Evolutionary conservation across 257 asterid genomes (phyloP), one percentile per base, ranked within the genome.

Genomic region (Solanum pinnatisectum): DNA sequence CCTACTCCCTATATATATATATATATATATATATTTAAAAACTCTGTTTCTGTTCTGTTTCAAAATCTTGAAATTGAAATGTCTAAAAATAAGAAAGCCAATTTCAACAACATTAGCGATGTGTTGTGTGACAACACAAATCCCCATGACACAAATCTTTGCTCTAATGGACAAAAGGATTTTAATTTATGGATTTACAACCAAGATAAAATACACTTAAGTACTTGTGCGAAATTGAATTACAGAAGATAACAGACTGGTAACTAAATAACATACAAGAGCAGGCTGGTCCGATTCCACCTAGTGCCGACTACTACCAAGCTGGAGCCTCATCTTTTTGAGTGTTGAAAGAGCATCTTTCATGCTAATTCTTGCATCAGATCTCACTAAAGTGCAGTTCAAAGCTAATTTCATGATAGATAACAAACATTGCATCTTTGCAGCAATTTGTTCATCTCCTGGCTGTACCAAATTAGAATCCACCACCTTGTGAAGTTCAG

Each of bases 21-120:
- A 30, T 30, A 30, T 0, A 39, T 90, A 16, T 0, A 39, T 30
- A 30, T 30, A 30, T 30, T 30, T 30, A 30, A 30, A 30, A 30
- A 30, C 30, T 30, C 30, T 30, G 30, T 30, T 30, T 30, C 30
- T 30, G 30, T 30, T 30, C 30, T 96, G 15, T 87, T 96, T 10
- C 79, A 86, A 76, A 89, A 84, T 70, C 91, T 96, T 2, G 98
- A 96, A 8, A 90, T 89, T 8, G 94, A 94, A 20, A 8, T 95
- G 23, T 68, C 93, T 0, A n/a, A 88, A 3, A 89, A 92, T 8
- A 94, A 95, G 9, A 89, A 87, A 15, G 91, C 94, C 30, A 49
- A 87, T 27, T 95, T 94, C 83, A 96, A 95, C 87, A 32, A 88
- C 16, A 63, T 89, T 13, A 92, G 85, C 36, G 98, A 96, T 71